Base-by-base conservation (phyloP, 371 early-diverging fungal genomes). In the Rhizopus arrhizus region DNA sequence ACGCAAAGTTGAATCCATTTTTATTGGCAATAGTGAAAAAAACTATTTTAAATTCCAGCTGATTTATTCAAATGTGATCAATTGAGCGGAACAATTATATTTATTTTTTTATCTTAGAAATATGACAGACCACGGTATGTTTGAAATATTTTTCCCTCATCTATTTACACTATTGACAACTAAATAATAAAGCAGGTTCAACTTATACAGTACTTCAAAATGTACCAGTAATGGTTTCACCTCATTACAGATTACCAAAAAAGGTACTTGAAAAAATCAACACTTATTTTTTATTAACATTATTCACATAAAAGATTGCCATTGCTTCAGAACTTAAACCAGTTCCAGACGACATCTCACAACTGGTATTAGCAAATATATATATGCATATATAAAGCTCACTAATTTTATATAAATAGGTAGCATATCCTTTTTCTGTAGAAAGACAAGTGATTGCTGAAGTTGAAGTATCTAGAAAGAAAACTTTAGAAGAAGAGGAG, bases 151-250 rank as follows among this genome's bases (percentile, higher is more conserved):
- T 22, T 22, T 22, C 22, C 22, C 22, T 22, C 22, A 22, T 22
- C 22, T 22, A 22, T 22, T 22, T 22, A 22, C 22, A 22, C 22
- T 22, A 22, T 22, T 22, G 22, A 22, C 22, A 22, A 36, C 11
- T 43, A 43, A 43, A 11, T 49, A 13, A 61, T 8, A 29, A 8
- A 56, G 36, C 38, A 78, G 78, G 78, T 16, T 78, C 79, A 22
- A 77, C 69, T 29, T 83, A 83, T 65, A 68, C 83, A 46, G 69
- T 80, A 41, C 52, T 78, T 29, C 77, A 76, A 43, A 74, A 78
- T 67, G 71, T 83, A 13, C 83, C 83, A 29, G 68, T 81, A 29
- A 83, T 83, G 77, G 73, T 74, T 31, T 80, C 83, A 34, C 78
- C 80, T 16, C 78, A 72, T 15, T 83, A 80, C 45, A 72, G 61